Base-by-base conservation (phyloP, 2,329 filamentous ascomycete species). In the Calonectria pseudoreteaudii region DNA sequence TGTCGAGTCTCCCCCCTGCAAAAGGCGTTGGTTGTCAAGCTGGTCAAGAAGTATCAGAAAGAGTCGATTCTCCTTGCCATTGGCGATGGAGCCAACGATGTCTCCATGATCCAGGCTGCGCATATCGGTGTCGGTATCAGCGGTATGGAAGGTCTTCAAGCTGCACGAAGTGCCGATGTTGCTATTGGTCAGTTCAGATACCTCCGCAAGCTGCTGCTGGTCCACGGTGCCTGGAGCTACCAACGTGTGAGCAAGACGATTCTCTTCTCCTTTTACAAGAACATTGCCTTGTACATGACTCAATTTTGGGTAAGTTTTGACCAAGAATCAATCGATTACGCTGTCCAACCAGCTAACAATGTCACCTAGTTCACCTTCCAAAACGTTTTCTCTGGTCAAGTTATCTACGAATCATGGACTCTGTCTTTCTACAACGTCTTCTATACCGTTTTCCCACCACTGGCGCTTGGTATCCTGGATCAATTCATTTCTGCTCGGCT, bases 351-450 rank as follows among this genome's bases (percentile, higher is more conserved):
- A 69, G 71, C 80, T 82, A 76, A 82, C 84, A 80, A 74, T 62
- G 13, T 36, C 41, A n/a, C 74, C 1, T 73, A 96, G 94, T 98
- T 97, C 86, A 95, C 95, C 0, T 99, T 99, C 88, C 95, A 98
- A 90, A 99, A 99, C 84, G 94, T 95, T 77, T 99, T 98, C 85
- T 98, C 96, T 1, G 97, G 97, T 66, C 94, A 98, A 83, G 95
- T 98, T 82, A 98, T 99, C 83, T 98, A 96, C 90, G 97, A 99
- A 86, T 98, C 97, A 13, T 99, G 97, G 97, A 98, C 96, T 0
- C 88, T 99, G n/a, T 98, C 96, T 10, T 98, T 98, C 87, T 99
- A 98, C 90, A 99, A 99, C 88, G 95, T 99, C 84, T 94, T 99
- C 84, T 99, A 98, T 87, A 99, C 97, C 0, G 94, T 98, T 26